Evolutionary conservation across 2,329 filamentous ascomycete genomes (phyloP).

Genomic region (Huntiella decipiens): DNA sequence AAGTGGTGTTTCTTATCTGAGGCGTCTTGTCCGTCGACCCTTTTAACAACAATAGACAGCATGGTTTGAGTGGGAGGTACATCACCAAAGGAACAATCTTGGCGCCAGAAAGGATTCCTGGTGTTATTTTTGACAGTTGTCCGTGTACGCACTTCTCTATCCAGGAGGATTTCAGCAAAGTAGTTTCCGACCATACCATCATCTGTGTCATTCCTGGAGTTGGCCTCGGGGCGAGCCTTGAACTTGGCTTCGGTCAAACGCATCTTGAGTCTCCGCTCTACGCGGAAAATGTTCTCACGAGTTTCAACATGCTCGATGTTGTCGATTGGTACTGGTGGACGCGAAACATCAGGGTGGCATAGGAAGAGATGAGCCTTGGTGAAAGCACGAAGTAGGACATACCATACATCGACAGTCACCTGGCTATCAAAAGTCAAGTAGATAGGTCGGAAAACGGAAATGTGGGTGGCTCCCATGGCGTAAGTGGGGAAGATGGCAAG

Average conservation of each 20-base stretch:
- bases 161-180: conserved; percentile 59
- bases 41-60: conserved; percentile 54
- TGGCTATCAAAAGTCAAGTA: conserved; percentile 76
- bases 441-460: conserved; percentile 68
- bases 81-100: conserved; percentile 60
- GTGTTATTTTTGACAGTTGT: conserved; percentile 54
- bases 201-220: conserved; percentile 13
- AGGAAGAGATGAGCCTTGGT: conserved; percentile 82
- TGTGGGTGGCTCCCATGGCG: conserved; percentile 49
- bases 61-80: conserved; percentile 50
- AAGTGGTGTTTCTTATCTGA: conserved; percentile 9
- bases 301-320: conserved; percentile 21
- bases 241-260: conserved; percentile 45
- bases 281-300: conserved; percentile 33
- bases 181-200: conserved; percentile 47
- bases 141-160: conserved; percentile 59
- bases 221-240: conserved; percentile 18
- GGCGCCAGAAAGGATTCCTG: conserved; percentile 63
- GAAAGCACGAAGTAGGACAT: conserved; percentile 76
- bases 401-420: conserved; percentile 93
- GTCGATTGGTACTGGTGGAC: conserved; percentile 24
- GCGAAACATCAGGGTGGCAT: conserved; percentile 25
- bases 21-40: conserved; percentile 29
- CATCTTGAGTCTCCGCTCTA: conserved; percentile 41
- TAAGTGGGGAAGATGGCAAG: conserved; percentile 94